phyloP scores from a whole-genome alignment of 176 grass and related monocot genomes.

The Ampelocalamus luodianensis region DNA sequence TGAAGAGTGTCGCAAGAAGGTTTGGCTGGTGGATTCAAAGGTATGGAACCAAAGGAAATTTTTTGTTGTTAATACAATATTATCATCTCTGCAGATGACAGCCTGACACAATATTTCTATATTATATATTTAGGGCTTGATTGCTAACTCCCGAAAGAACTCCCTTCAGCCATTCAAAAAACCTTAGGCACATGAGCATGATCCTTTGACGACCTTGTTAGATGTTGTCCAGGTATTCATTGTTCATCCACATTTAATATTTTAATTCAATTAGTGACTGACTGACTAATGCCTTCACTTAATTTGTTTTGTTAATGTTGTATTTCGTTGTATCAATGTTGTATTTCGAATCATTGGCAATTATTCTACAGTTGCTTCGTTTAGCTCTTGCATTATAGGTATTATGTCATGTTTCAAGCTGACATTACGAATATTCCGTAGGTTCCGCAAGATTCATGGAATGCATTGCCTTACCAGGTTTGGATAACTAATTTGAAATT shows the following conservation, averaged over 20 bases:
- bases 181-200: constrained; percentile 91
- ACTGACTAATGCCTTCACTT: neutral
- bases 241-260: constrained; percentile 18
- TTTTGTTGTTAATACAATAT: constrained; percentile 26
- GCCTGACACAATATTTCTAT: constrained; percentile 30
- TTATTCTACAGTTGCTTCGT: no score
- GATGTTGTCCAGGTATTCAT: constrained; percentile 82
- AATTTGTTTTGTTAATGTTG: constrained; percentile 17
- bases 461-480: no score
- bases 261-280: constrained; percentile 10
- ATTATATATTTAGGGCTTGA: constrained; percentile 79
- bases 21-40: constrained; percentile 97
- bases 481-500: no score
- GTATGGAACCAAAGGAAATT: constrained; percentile 46
- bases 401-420: no score
- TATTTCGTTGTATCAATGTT: constrained; percentile 10
- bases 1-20: no score
- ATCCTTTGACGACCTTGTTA: constrained; percentile 67
- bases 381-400: no score
- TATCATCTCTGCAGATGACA: constrained; percentile 37
- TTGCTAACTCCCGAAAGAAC: constrained; percentile 69
- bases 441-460: no score
- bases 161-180: constrained; percentile 91
- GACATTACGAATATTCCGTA: no score
- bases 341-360: neutral